These are phyloP conservation scores for Blastocystis sp. DNA, from an alignment of 352 stramenopile genomes.

Conservation along the genomic window DNA sequence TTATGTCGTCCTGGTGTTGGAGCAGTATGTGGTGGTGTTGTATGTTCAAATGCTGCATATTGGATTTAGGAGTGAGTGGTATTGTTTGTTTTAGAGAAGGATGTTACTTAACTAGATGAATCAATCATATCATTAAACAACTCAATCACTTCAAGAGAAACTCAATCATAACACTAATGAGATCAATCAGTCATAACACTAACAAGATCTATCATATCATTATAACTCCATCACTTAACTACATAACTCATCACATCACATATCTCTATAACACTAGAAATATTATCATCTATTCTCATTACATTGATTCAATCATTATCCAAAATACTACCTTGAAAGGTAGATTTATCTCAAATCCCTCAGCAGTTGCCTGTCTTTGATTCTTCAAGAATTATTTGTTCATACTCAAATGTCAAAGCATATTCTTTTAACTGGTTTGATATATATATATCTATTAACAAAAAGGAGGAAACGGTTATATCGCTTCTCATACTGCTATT, in stretches of 20 bases:
- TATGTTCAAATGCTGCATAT: neutral
- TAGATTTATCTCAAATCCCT: neutral
- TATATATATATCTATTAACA: neutral
- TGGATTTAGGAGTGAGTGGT: neutral
- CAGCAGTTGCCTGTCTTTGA: constrained; percentile 7
- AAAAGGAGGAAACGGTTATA: constrained; percentile 77
- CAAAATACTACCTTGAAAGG: neutral
- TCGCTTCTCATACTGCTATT: constrained; percentile 78
- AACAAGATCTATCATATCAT: too few species aligned
- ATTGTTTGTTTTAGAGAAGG: too few species aligned
- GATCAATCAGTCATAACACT: too few species aligned
- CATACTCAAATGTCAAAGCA: neutral
- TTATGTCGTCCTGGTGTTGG: neutral
- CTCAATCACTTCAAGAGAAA: too few species aligned
- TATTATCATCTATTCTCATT: too few species aligned
- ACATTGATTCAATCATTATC: too few species aligned
- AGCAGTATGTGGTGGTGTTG: neutral
- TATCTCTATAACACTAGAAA: too few species aligned
- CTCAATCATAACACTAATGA: too few species aligned
- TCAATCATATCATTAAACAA: too few species aligned
- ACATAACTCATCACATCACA: too few species aligned
- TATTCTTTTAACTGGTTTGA: constrained; percentile 57
- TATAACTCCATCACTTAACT: too few species aligned
- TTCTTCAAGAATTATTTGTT: neutral
- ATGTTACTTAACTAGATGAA: neutral